Conservation (phyloP, 2,329 filamentous ascomycete genomes). For the Dactylellina haptotyla region DNA sequence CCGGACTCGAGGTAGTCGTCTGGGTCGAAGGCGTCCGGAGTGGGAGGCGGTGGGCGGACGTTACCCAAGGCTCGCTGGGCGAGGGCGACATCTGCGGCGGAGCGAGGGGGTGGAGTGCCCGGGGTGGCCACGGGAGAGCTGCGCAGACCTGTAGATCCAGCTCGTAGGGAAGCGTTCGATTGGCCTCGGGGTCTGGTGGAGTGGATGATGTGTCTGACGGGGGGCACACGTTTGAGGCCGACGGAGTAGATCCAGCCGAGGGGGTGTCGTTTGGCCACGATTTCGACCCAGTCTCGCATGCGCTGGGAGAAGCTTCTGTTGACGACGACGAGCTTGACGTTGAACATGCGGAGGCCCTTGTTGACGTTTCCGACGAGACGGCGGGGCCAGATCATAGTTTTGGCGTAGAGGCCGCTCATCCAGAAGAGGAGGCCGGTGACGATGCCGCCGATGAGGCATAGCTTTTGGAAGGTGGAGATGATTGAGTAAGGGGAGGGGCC, state of each 20-base stretch:
- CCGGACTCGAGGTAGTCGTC: conserved; percentile 88
- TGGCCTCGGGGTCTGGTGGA: conserved; percentile 18
- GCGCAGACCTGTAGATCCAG: conserved; percentile 2
- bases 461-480: conserved; percentile 71
- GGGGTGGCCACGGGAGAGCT: conserved; percentile 18
- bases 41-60: not conserved
- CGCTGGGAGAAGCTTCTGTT: conserved; percentile 44
- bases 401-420: conserved; percentile 96
- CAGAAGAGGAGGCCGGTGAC: conserved; percentile 88
- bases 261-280: conserved; percentile 41
- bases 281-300: conserved; percentile 39
- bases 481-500: conserved; percentile 88
- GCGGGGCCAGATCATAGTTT: conserved; percentile 91
- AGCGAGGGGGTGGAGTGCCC: conserved; percentile 41
- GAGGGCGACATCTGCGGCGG: conserved; percentile 28
- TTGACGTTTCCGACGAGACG: conserved; percentile 91
- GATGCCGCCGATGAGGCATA: conserved; percentile 89
- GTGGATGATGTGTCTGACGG: conserved; percentile 19
- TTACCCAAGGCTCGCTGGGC: conserved; percentile 39
- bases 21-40: conserved; percentile 64
- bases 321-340: conserved; percentile 93
- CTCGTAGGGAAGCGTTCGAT: conserved; percentile 24
- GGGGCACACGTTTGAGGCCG: conserved; percentile 35
- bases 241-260: conserved; percentile 48
- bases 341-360: conserved; percentile 87